Evolutionary conservation across 352 stramenopile species (phyloP).

Genomic region (Globisporangium acanthophoron): DNA sequence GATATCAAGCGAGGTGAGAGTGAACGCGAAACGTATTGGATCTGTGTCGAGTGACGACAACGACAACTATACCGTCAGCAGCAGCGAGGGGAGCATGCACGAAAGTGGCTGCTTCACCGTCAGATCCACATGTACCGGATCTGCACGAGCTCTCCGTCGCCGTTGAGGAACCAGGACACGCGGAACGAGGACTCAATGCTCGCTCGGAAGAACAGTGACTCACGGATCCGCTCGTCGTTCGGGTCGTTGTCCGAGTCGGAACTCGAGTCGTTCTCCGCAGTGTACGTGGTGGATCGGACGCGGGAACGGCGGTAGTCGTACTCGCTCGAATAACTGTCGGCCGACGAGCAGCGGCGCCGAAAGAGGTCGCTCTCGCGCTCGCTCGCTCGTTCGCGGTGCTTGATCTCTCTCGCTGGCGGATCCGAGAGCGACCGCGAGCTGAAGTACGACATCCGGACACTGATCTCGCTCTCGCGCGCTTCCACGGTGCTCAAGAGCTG

Average conservation of each 20-base stretch:
- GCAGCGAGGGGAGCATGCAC: no score
- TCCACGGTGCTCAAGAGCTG: neutral
- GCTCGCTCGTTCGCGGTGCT: neutral
- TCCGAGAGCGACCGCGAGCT: constrained; percentile 11
- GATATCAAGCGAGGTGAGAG: neutral
- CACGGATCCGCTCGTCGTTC: constrained; percentile 1
- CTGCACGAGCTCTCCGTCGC: neutral
- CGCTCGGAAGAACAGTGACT: constrained; percentile 3
- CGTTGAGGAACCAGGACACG: neutral
- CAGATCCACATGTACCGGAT: constrained; percentile 5
- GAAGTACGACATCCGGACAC: constrained; percentile 13
- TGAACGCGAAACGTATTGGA: no score
- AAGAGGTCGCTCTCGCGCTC: constrained; percentile 2
- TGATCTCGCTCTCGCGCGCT: constrained; percentile 8
- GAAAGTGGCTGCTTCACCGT: neutral
- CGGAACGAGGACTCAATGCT: neutral
- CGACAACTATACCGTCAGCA: no score
- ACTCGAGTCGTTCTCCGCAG: neutral
- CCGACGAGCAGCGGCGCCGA: constrained; percentile 3
- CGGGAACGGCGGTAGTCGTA: neutral
- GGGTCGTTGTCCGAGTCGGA: neutral
- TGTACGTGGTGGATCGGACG: neutral
- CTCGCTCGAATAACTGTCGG: constrained; percentile 7
- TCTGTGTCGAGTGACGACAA: no score
- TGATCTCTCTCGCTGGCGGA: neutral